phyloP scores from a whole-genome alignment of 106 monocot genomes.

The Alisma plantagoaquatica region DNA sequence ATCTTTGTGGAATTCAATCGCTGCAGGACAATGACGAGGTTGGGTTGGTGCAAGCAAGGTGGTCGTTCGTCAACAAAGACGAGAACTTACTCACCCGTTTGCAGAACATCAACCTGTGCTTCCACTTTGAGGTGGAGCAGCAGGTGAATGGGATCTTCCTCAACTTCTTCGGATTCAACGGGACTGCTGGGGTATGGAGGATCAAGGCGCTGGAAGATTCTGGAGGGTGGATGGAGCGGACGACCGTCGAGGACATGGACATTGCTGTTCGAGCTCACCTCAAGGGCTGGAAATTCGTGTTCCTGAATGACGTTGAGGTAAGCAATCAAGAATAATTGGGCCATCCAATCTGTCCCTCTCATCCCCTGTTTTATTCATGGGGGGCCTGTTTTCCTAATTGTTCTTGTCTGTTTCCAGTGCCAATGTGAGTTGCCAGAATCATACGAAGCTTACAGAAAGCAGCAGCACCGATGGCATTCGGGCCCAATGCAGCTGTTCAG shows the following conservation, averaged over 20 bases:
- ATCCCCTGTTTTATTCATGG: too few relatives aligned
- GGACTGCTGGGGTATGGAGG: conserved; percentile 96
- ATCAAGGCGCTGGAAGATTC: conserved; percentile 88
- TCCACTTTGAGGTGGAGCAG: conserved; percentile 99
- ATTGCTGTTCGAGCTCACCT: conserved; percentile 85
- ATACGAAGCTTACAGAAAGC: conserved; percentile 84
- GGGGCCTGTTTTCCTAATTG: too few relatives aligned
- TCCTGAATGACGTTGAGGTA: conserved; percentile 96
- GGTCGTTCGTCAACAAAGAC: conserved; percentile 97
- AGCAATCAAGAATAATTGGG: too few relatives aligned
- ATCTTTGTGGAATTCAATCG: background rate
- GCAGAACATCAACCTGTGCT: conserved; percentile 95
- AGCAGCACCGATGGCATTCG: conserved; percentile 91
- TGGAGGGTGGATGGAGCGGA: conserved; percentile 93
- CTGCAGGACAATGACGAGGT: conserved; percentile 75
- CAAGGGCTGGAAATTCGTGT: conserved; percentile 90
- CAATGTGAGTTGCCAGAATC: conserved; percentile 83
- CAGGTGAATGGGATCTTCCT: conserved; percentile 90
- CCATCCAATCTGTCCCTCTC: too few relatives aligned
- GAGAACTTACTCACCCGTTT: conserved; percentile 92
- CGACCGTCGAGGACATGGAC: conserved; percentile 89
- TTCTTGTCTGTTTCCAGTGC: conserved; percentile 42
- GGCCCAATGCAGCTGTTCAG: conserved; percentile 91
- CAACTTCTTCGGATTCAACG: conserved; percentile 98
- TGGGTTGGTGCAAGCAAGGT: conserved; percentile 81